Evolutionary conservation across 805 yeast species (phyloP), one percentile per base, ranked within the genome.

Genomic region (Spathaspora hagerdaliae): DNA sequence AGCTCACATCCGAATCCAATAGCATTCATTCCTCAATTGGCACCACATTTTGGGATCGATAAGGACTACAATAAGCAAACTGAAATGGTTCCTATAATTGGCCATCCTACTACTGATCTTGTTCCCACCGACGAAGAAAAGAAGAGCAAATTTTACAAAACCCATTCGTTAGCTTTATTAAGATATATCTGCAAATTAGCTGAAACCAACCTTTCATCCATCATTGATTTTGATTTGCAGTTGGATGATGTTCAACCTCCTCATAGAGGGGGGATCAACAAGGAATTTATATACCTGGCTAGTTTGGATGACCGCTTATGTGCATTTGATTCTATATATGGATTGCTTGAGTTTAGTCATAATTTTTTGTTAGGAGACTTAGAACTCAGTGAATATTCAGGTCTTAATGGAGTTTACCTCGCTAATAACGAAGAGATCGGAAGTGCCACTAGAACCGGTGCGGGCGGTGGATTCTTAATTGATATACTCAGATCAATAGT

Each of bases 391-490:
- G 49, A 50, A 5, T 60, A 56, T 49, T 57, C 56, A 27, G 71
- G 67, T 1, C 59, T 69, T 15, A 55, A 51, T 42, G 57, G 63
- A 6, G 69, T 68, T 4, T 58, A 61, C 37, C 60, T 71, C 26
- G 64, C 63, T n/a, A 68, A 71, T 50, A 58, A 69, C 49, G 76
- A 71, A 49, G 76, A 71, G 41, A 66, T 71, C 14, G 75, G 76
- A 2, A 65, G 73, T 31, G 59, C 51, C 2, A 58, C 71, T 2
- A 52, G 73, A 36, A 67, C 74, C 0, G 75, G 76, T 0, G 76
- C 71, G 1, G 55, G 56, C 26, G 71, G 73, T 1, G 63, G 64
- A 29, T 60, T 71, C 15, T 53, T 67, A 34, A 29, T 38, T 12
- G 51, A 48, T 36, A 37, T 31, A 32, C 39, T 48, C 2, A 42